These are phyloP conservation scores for Rosa chinensis DNA, from an alignment of 306 rosid genomes.

Conservation along the genomic window DNA sequence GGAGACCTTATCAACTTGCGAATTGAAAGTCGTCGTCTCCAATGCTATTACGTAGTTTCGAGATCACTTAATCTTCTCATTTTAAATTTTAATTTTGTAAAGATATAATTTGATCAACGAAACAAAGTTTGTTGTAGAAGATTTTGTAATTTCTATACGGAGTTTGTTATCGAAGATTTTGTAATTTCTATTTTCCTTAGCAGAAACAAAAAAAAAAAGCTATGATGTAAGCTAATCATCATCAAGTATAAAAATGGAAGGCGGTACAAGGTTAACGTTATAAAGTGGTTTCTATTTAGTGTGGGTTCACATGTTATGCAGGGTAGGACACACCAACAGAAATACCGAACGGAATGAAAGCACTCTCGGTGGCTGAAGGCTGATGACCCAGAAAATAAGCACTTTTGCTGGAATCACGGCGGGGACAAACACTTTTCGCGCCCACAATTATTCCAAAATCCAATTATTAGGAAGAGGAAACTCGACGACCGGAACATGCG, in stretches of 20 bases:
- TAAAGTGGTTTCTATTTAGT: not conserved
- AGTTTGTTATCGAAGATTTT: too few relatives aligned
- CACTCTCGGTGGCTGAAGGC: not conserved
- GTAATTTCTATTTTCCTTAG: too few relatives aligned
- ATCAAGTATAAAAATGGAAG: not conserved
- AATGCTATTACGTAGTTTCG: too few relatives aligned
- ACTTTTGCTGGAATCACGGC: constrained; percentile 2
- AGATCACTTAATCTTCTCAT: too few relatives aligned
- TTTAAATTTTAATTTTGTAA: too few relatives aligned
- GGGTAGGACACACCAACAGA: not conserved
- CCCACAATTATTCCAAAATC: not conserved
- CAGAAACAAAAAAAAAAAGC: not conserved
- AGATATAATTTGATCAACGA: too few relatives aligned
- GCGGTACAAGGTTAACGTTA: not conserved
- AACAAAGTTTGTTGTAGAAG: too few relatives aligned
- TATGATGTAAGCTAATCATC: too few relatives aligned
- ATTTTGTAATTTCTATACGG: too few relatives aligned
- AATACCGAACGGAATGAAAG: not conserved
- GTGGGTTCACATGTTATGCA: not conserved
- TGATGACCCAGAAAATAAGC: not conserved
- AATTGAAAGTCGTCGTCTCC: too few relatives aligned
- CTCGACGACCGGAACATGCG: not conserved
- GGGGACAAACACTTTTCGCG: not conserved
- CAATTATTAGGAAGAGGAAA: constrained; percentile 7
- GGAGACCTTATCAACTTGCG: too few relatives aligned